These are phyloP conservation scores for Hymenoscyphus albidus DNA, from an alignment of 2,329 filamentous ascomycete species.

Conservation along the genomic window DNA sequence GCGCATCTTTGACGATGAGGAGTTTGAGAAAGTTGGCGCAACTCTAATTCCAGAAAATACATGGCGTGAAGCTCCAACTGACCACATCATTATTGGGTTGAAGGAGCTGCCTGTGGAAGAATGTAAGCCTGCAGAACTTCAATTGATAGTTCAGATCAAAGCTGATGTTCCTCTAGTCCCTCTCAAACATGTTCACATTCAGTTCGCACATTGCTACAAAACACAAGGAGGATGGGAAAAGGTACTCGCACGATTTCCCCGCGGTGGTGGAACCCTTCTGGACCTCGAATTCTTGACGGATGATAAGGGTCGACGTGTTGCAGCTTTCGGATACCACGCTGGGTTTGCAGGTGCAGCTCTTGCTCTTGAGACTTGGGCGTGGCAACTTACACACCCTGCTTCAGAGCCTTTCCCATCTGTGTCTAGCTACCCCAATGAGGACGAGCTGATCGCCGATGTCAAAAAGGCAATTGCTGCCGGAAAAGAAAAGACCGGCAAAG, in stretches of 20 bases:
- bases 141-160: constrained; percentile 9
- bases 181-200: constrained; percentile 68
- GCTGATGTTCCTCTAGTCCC: constrained; percentile 42
- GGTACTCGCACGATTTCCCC: constrained; percentile 74
- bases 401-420: constrained; percentile 63
- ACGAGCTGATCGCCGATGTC: constrained; percentile 67
- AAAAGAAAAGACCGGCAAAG: constrained; percentile 60
- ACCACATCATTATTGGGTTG: constrained; percentile 69
- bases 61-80: constrained; percentile 64
- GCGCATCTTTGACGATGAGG: constrained; percentile 60
- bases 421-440: constrained; percentile 69
- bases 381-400: constrained; percentile 69
- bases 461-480: constrained; percentile 66
- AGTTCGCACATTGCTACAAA: constrained; percentile 75
- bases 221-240: constrained; percentile 73
- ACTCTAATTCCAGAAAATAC: constrained; percentile 61
- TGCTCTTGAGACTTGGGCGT: constrained; percentile 76
- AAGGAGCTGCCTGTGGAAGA: constrained; percentile 75
- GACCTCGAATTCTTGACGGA: constrained; percentile 87
- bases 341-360: constrained; percentile 71
- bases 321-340: constrained; percentile 61
- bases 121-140: constrained; percentile 40
- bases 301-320: constrained; percentile 64
- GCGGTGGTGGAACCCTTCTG: constrained; percentile 71
- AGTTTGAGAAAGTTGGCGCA: constrained; percentile 61